Percentiles rank a stretch among this genome's conserved stretches.
These are phyloP conservation scores for Arthrobotrys sphaeroides DNA, from an alignment of 2,329 filamentous ascomycete genomes.

Conservation along the genomic window DNA sequence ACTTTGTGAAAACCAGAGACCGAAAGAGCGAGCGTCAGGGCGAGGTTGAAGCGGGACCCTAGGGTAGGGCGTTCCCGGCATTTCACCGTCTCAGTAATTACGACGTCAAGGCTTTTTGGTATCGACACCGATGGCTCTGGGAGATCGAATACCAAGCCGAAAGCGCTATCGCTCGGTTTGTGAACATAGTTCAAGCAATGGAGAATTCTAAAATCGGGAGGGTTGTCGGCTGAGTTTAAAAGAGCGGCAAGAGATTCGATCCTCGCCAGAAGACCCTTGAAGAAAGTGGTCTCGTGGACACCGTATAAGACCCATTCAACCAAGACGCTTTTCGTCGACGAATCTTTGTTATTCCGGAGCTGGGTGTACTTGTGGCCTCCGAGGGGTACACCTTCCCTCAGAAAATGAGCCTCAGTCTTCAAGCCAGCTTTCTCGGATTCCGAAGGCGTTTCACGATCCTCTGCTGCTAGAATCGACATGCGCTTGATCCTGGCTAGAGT, in stretches of 20 bases:
- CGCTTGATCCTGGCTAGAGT: constrained; percentile 35
- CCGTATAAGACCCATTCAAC: constrained; percentile 31
- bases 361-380: constrained; percentile 5
- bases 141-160: constrained; percentile 35
- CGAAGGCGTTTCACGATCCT: background rate
- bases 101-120: constrained; percentile 14
- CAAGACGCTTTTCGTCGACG: background rate
- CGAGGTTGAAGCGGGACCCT: constrained; percentile 22
- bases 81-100: constrained; percentile 1
- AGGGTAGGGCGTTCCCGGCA: constrained; percentile 25
- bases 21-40: constrained; percentile 15
- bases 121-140: background rate
- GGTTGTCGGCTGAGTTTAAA: constrained; percentile 1
- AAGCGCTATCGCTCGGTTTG: constrained; percentile 9
- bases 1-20: constrained; percentile 37
- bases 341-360: background rate
- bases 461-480: constrained; percentile 28
- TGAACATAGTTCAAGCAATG: constrained; percentile 28
- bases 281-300: constrained; percentile 7
- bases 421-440: background rate
- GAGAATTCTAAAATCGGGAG: constrained; percentile 25
- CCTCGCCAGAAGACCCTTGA: constrained; percentile 3
- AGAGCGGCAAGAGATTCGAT: constrained; percentile 21
- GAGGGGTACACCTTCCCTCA: background rate
- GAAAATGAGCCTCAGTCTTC: background rate